These are phyloP conservation scores for Crepidotus variabilis DNA, from an alignment of 768 basidiomycete species.

Conservation along the genomic window DNA sequence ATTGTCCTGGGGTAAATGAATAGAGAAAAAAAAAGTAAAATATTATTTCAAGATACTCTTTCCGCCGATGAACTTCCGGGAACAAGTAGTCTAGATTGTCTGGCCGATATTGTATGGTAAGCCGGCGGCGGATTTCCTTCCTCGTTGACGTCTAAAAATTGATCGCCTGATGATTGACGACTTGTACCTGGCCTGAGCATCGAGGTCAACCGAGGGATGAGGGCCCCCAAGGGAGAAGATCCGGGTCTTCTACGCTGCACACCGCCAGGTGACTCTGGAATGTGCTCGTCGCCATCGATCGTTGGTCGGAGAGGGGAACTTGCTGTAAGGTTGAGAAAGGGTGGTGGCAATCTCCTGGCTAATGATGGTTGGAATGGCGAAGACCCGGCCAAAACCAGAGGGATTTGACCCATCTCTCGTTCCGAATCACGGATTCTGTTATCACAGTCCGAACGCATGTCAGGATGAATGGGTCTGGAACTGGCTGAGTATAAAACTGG, in stretches of 20 bases:
- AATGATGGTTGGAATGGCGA: not conserved
- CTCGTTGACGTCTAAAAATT: not conserved
- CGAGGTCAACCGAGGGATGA: not conserved
- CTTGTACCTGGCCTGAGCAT: not conserved
- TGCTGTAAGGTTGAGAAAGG: not conserved
- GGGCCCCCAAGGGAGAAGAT: not conserved
- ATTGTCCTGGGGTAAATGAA: too few relatives aligned
- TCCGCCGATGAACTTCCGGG: not conserved
- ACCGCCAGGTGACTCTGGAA: not conserved
- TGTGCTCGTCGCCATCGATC: not conserved
- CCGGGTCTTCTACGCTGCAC: not conserved
- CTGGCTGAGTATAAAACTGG: too few relatives aligned
- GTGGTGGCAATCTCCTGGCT: not conserved
- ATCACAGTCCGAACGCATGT: not conserved
- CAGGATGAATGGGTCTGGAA: not conserved
- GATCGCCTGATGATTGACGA: not conserved
- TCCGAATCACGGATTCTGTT: not conserved
- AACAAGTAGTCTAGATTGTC: not conserved
- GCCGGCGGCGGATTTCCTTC: conserved; percentile 1
- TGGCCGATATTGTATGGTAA: not conserved
- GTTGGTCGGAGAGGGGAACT: not conserved
- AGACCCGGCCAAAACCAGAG: not conserved
- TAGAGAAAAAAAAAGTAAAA: too few relatives aligned
- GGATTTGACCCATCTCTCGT: not conserved
- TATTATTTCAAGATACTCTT: too few relatives aligned